phyloP scores from a whole-genome alignment of 106 monocot species.

The Triglochin maritima region DNA sequence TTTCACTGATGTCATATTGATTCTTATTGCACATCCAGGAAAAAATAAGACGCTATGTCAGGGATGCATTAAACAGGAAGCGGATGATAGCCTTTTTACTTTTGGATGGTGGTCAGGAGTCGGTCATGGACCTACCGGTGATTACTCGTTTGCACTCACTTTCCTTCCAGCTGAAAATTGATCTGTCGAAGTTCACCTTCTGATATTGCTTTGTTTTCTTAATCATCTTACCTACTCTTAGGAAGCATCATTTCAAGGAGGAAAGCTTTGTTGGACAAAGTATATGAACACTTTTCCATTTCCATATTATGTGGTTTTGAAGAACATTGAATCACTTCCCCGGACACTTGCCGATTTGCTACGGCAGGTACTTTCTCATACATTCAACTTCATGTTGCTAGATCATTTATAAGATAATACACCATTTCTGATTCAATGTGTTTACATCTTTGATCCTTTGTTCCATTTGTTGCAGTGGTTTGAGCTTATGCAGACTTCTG shows the following conservation, averaged over 20 bases:
- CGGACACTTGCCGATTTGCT: constrained; percentile 80
- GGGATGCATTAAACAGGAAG: constrained; percentile 48
- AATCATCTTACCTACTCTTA: constrained; percentile 16
- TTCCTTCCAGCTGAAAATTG: no score
- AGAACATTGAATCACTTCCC: constrained; percentile 78
- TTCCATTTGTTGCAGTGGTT: constrained; percentile 64
- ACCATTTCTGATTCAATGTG: background rate
- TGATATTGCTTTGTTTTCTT: background rate
- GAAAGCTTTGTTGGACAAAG: constrained; percentile 29
- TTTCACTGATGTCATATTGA: background rate
- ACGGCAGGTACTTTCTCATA: constrained; percentile 49
- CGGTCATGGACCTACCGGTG: constrained; percentile 66
- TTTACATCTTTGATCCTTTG: background rate
- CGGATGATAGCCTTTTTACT: constrained; percentile 84
- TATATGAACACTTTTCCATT: constrained; percentile 79
- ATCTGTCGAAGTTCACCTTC: background rate
- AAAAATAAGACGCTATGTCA: constrained; percentile 49
- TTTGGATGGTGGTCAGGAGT: constrained; percentile 65
- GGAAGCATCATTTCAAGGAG: constrained; percentile 53
- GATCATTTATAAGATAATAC: background rate
- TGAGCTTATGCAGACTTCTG: constrained; percentile 66
- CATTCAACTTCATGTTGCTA: background rate
- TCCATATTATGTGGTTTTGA: constrained; percentile 77
- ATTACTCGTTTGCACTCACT: background rate
- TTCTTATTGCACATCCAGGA: constrained; percentile 27